phyloP scores from a whole-genome alignment of 345 rosid genomes.

The Salix brachista region DNA sequence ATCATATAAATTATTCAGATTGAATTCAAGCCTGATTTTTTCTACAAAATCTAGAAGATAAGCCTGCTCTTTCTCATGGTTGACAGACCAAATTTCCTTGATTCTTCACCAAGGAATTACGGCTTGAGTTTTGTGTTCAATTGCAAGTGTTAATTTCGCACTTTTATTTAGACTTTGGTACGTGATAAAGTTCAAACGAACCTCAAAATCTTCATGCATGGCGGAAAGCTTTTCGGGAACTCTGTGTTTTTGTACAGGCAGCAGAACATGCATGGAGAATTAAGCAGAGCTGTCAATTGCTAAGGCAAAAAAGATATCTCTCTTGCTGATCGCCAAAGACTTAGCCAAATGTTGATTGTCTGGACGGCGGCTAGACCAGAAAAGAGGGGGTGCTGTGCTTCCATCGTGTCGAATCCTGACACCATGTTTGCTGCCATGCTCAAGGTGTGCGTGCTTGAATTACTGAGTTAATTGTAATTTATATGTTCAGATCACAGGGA shows the following conservation, averaged over 20 bases:
- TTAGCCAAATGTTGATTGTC: neutral
- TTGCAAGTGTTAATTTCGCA: no score
- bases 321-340: neutral
- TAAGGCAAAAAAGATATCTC: neutral
- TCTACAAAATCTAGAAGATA: no score
- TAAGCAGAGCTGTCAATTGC: neutral
- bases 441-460: neutral
- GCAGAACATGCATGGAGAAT: neutral
- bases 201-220: neutral
- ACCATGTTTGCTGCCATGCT: neutral
- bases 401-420: neutral
- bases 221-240: neutral
- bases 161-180: neutral
- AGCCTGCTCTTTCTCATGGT: no score
- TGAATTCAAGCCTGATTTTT: no score
- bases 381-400: no score
- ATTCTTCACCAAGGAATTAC: no score
- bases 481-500: neutral
- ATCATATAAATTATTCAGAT: conserved; percentile 25
- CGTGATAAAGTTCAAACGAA: neutral
- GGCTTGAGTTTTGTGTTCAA: no score
- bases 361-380: neutral
- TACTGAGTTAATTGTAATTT: neutral
- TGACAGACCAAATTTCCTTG: no score
- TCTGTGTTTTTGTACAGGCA: neutral